Conservation (phyloP, 1,284 basidiomycete species). For the Marasmius fiardii region DNA sequence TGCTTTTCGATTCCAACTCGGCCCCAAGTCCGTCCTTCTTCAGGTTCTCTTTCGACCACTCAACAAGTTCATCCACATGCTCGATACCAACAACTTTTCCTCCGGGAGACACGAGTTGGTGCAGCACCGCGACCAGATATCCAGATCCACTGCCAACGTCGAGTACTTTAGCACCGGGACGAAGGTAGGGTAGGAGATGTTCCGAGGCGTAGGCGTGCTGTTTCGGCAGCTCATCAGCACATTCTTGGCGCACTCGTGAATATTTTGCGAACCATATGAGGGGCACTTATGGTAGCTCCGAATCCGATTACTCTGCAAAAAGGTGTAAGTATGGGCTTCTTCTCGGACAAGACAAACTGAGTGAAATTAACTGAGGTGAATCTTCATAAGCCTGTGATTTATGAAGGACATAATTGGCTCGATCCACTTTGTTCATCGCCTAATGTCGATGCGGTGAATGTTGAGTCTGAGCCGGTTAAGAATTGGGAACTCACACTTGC, state of each 20-base stretch:
- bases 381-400: conserved; percentile 68
- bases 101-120: conserved; percentile 58
- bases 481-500: conserved; percentile 30
- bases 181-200: conserved; percentile 67
- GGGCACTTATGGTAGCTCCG: conserved; percentile 86
- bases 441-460: conserved; percentile 22
- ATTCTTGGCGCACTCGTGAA: conserved; percentile 8
- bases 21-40: conserved; percentile 60
- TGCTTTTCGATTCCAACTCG: conserved; percentile 47
- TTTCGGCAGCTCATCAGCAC: conserved; percentile 1
- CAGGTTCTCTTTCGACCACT: conserved; percentile 72
- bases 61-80: conserved; percentile 78
- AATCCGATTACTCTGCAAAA: conserved; percentile 63
- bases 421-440: conserved; percentile 75
- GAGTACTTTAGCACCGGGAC: conserved; percentile 70
- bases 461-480: conserved; percentile 9
- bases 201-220: conserved; percentile 84
- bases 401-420: conserved; percentile 67
- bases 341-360: conserved; percentile 9
- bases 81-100: conserved; percentile 89
- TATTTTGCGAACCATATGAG: conserved; percentile 69
- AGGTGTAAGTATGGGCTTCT: not conserved
- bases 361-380: conserved; percentile 60
- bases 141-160: conserved; percentile 83
- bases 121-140: conserved; percentile 74